Conservation (phyloP, 1,284 basidiomycete genomes). For the Trametes sp. region DNA sequence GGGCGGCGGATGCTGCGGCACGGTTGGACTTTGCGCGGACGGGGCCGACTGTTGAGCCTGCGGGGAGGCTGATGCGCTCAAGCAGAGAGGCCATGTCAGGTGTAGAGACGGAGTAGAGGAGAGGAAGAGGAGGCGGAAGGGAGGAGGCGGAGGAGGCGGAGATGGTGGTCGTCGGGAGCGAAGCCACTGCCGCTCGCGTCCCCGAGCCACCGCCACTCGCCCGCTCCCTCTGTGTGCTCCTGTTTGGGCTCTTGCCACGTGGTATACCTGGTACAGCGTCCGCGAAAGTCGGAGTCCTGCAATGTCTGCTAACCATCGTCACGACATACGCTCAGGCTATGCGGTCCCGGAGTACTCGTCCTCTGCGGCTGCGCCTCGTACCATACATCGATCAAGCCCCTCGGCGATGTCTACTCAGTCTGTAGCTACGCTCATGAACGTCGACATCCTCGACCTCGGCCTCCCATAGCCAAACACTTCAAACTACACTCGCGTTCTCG, state of each 20-base stretch:
- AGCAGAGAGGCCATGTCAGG: slow-evolving; percentile 64
- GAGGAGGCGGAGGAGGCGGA: slow-evolving; percentile 1
- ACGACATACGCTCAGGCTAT: too few relatives aligned
- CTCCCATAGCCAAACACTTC: too few relatives aligned
- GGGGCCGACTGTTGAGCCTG: slow-evolving; percentile 57
- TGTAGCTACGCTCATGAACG: too few relatives aligned
- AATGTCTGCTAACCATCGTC: too few relatives aligned
- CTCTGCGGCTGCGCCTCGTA: too few relatives aligned
- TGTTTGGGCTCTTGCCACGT: slow-evolving; percentile 3
- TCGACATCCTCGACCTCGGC: too few relatives aligned
- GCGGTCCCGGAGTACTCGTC: too few relatives aligned
- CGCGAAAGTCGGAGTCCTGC: neutral
- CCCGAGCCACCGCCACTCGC: slow-evolving; percentile 22
- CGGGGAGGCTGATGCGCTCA: slow-evolving; percentile 65
- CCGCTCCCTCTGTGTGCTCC: slow-evolving; percentile 13
- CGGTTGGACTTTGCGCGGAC: slow-evolving; percentile 64
- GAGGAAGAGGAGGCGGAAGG: neutral
- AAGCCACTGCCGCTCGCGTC: neutral
- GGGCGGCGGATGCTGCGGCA: slow-evolving; percentile 50
- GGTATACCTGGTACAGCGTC: neutral
- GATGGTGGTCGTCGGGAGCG: slow-evolving; percentile 13
- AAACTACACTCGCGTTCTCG: too few relatives aligned
- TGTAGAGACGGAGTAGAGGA: slow-evolving; percentile 5
- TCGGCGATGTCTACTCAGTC: too few relatives aligned
- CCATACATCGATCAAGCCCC: too few relatives aligned